These are phyloP conservation scores for Leptodermis oblonga DNA, from an alignment of 257 asterid genomes.

Conservation along the genomic window DNA sequence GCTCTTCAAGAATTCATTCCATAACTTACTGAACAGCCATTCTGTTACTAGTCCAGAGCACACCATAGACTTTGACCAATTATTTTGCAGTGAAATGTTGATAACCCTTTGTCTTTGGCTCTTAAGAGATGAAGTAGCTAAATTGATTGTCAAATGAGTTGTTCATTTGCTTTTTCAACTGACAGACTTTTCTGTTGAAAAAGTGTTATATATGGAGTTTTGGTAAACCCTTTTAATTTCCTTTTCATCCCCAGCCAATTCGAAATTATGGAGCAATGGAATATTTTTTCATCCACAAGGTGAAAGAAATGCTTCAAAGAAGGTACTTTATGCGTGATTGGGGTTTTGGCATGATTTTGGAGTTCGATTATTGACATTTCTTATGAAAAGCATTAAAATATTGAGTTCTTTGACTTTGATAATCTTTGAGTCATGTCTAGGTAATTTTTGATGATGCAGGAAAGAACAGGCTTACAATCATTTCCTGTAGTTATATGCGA, in stretches of 20 bases:
- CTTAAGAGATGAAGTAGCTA: background rate
- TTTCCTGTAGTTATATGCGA: slow-evolving; percentile 77
- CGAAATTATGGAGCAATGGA: slow-evolving; percentile 73
- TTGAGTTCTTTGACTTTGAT: background rate
- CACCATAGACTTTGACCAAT: background rate
- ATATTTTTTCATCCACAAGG: slow-evolving; percentile 63
- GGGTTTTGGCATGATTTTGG: background rate
- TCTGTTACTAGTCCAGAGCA: background rate
- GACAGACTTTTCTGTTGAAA: background rate
- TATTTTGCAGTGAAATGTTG: background rate
- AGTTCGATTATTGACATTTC: background rate
- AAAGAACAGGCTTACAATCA: slow-evolving; percentile 45
- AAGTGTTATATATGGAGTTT: background rate
- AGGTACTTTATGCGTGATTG: slow-evolving; percentile 44
- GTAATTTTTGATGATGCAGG: slow-evolving; percentile 44
- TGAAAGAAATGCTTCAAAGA: slow-evolving; percentile 43
- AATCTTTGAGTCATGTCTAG: slow-evolving; percentile 1
- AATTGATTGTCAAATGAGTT: background rate
- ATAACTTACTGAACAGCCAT: background rate
- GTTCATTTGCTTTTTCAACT: background rate
- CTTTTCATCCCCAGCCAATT: slow-evolving; percentile 55
- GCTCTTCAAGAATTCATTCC: background rate
- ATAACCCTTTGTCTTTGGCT: background rate
- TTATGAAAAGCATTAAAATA: background rate
- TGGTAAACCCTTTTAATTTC: background rate